phyloP scores from a whole-genome alignment of 352 stramenopile genomes.

The Blastocystis sp. region DNA sequence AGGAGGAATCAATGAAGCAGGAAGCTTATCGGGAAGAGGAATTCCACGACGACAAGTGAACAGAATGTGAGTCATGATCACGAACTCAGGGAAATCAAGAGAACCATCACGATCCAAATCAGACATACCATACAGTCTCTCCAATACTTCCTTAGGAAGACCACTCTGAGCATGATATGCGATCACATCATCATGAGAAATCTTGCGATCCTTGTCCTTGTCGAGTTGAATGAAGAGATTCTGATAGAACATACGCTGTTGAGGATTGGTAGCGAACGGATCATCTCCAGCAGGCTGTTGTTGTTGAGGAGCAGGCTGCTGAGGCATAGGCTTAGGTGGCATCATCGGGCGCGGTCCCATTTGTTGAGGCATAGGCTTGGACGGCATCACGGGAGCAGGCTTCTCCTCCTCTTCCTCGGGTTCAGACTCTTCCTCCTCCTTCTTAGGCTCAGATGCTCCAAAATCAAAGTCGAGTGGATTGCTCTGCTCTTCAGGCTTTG shows the following conservation, averaged over 20 bases:
- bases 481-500: not conserved
- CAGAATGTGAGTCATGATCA: conserved; percentile 20
- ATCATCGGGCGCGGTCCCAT: not conserved
- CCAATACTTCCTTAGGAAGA: not conserved
- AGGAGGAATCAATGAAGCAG: not conserved
- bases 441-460: not conserved
- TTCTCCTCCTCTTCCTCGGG: not conserved
- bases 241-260: too few relatives aligned
- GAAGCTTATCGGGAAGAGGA: not conserved
- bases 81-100: too few relatives aligned
- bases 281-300: not conserved
- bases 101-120: too few relatives aligned
- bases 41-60: not conserved
- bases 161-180: not conserved
- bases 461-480: conserved; percentile 32
- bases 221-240: too few relatives aligned
- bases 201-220: too few relatives aligned
- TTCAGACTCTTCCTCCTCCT: not conserved
- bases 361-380: not conserved
- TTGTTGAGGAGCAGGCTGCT: not conserved
- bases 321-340: not conserved
- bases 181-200: too few relatives aligned
- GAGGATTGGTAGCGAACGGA: too few relatives aligned
- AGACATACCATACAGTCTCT: not conserved
- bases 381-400: not conserved